Conservation (phyloP, 148 eudicot species). For the Pharnaceum exiguum region DNA sequence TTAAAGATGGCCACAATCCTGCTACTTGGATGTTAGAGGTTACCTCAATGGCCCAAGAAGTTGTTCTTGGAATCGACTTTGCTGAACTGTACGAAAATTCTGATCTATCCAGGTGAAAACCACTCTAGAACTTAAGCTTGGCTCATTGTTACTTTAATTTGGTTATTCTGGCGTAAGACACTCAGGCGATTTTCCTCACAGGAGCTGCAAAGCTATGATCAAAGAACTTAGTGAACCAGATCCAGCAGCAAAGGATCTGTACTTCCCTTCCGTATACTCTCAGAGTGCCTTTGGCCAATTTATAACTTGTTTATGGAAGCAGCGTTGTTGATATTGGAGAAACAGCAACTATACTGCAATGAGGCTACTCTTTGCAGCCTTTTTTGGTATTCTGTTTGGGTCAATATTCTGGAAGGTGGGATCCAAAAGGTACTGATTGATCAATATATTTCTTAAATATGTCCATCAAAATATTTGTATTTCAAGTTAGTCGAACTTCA, state of each 20-base stretch:
- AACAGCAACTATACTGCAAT: conserved; percentile 80
- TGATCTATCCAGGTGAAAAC: conserved; percentile 65
- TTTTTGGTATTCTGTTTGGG: conserved; percentile 62
- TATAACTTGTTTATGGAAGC: conserved; percentile 65
- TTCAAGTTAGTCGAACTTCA: too few species aligned
- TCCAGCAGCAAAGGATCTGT: conserved; percentile 46
- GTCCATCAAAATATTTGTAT: too few species aligned
- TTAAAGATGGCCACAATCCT: conserved; percentile 70
- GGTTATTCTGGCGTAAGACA: too few species aligned
- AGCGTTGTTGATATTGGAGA: conserved; percentile 77
- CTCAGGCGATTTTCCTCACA: too few species aligned
- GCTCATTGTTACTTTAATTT: too few species aligned
- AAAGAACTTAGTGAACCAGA: conserved; percentile 45
- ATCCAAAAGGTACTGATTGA: conserved; percentile 78
- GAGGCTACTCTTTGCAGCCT: conserved; percentile 59
- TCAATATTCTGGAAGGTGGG: conserved; percentile 73
- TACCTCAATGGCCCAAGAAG: conserved; percentile 72
- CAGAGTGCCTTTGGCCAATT: conserved; percentile 58
- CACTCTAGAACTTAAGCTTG: too few species aligned
- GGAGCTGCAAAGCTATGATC: conserved; percentile 64
- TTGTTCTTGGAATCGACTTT: conserved; percentile 58
- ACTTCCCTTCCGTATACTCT: conserved; percentile 50
- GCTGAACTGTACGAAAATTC: conserved; percentile 60
- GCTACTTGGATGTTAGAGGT: conserved; percentile 99
- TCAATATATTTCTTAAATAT: too few species aligned